Evolutionary conservation across 2,329 filamentous ascomycete species (phyloP), one percentile per base, ranked within the genome.

Genomic region (Diaporthe longicolla): DNA sequence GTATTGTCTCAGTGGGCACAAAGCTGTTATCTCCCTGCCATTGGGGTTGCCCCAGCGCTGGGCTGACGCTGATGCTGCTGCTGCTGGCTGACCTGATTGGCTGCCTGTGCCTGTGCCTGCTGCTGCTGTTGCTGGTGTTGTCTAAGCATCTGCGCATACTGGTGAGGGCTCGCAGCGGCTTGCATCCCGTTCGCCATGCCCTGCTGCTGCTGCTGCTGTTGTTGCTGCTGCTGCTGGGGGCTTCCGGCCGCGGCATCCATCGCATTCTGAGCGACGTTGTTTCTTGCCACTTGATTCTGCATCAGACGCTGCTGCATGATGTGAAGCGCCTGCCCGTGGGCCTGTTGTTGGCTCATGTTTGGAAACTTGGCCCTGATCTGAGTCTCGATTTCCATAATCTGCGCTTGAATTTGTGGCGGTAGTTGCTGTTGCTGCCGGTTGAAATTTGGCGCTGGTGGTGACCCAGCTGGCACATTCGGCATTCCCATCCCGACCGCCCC

Each of bases 101-200:
- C 78, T 5, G 76, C 78, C 17, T 54, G 68, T 24, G 57, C 45
- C 43, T 78, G 75, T 21, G 58, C 66, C 19, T 70, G 77, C 50
- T 78, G 79, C 73, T 86, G 86, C 37, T 85, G 84, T 75, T 89
- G 87, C 75, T 90, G 89, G 77, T 91, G 89, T 52, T 89, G 88
- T 58, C 89, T 82, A 11, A 91, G 84, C 45, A 91, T 82, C 72
- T 89, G 89, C 1, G 89, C 89, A 78, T 91, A 91, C 75, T 91
- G 89, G 54, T 91, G 89, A 37, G 89, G 89, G 73, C 87, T 89
- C 1, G 85, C 84, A 0, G 87, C 87, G 24, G 84, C 83, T 1
- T 85, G 82, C 65, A 88, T 84, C 24, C 86, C 85, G 68, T 86
- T 89, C 21, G 87, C 83, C 70, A 89, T 84, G 3, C 85, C 84